These are phyloP conservation scores for Glebionis coronaria DNA, from an alignment of 129 eudicot genomes.

Conservation along the genomic window DNA sequence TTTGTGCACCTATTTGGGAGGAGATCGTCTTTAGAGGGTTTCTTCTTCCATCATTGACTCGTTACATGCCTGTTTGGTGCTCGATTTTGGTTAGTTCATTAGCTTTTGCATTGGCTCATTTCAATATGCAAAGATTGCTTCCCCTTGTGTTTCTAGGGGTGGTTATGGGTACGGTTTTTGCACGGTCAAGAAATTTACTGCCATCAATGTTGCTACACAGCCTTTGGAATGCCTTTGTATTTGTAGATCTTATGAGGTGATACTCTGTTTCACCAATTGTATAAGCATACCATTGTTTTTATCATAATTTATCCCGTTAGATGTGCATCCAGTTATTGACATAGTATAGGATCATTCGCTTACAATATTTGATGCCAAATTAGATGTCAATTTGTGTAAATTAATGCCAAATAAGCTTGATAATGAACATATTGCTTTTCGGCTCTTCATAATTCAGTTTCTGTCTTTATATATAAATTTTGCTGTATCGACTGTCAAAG, in stretches of 20 bases:
- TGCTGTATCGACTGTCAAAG: neutral
- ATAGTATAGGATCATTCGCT: slow-evolving; percentile 16
- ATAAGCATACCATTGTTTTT: slow-evolving; percentile 14
- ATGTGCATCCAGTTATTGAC: slow-evolving; percentile 11
- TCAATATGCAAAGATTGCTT: slow-evolving; percentile 61
- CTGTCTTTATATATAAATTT: neutral
- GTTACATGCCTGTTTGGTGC: slow-evolving; percentile 76
- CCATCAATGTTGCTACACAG: slow-evolving; percentile 68
- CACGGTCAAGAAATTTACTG: slow-evolving; percentile 57
- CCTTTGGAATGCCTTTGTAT: slow-evolving; percentile 75
- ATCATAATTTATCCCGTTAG: slow-evolving; percentile 15
- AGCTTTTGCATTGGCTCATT: slow-evolving; percentile 75
- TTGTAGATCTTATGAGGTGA: slow-evolving; percentile 71
- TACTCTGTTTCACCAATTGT: slow-evolving; percentile 10
- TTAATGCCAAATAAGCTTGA: slow-evolving; percentile 13
- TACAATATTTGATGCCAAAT: slow-evolving; percentile 12
- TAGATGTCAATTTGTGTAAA: slow-evolving; percentile 27
- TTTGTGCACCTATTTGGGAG: slow-evolving; percentile 78
- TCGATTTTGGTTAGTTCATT: slow-evolving; percentile 60
- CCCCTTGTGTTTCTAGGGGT: slow-evolving; percentile 66
- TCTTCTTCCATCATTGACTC: slow-evolving; percentile 72
- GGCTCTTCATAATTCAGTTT: neutral
- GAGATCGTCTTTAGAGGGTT: slow-evolving; percentile 76
- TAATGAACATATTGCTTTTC: slow-evolving; percentile 15
- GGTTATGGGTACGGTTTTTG: slow-evolving; percentile 60